Conservation (phyloP, 2,329 filamentous ascomycete genomes). For the Hysterium pulicare region DNA sequence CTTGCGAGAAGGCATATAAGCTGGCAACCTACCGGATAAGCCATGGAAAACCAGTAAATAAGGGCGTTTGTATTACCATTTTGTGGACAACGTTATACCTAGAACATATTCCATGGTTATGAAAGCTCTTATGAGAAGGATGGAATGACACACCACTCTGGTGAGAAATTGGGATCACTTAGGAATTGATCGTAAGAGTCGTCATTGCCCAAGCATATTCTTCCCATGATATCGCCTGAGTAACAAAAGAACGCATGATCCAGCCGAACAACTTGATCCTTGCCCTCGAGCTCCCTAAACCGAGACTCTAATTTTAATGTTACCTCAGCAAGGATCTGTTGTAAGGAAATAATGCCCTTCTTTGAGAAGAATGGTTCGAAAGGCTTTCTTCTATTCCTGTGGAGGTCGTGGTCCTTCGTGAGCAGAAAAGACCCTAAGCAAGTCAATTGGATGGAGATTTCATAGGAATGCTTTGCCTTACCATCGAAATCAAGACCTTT, state of each 20-base stretch:
- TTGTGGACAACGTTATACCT: not conserved
- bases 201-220: not conserved
- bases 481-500: not conserved
- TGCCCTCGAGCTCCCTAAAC: not conserved
- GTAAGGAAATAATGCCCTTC: constrained; percentile 9
- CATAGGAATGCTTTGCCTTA: too few species aligned
- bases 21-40: not conserved
- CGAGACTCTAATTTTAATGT: not conserved
- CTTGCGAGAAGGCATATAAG: too few species aligned
- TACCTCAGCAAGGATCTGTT: constrained; percentile 9
- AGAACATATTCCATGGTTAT: too few species aligned
- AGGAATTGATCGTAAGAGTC: too few species aligned
- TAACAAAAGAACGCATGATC: not conserved
- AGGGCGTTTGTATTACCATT: not conserved
- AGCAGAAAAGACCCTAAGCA: not conserved
- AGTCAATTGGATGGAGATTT: too few species aligned
- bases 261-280: not conserved
- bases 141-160: too few species aligned
- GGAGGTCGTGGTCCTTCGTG: constrained; percentile 14
- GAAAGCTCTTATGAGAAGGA: too few species aligned
- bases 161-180: too few species aligned
- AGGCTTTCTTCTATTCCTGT: constrained; percentile 12
- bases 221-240: not conserved
- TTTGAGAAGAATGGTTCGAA: constrained; percentile 20
- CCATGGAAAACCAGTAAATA: not conserved